Evolutionary conservation across 75 land plant genomes (phyloP).

Genomic region (Picea glauca): DNA sequence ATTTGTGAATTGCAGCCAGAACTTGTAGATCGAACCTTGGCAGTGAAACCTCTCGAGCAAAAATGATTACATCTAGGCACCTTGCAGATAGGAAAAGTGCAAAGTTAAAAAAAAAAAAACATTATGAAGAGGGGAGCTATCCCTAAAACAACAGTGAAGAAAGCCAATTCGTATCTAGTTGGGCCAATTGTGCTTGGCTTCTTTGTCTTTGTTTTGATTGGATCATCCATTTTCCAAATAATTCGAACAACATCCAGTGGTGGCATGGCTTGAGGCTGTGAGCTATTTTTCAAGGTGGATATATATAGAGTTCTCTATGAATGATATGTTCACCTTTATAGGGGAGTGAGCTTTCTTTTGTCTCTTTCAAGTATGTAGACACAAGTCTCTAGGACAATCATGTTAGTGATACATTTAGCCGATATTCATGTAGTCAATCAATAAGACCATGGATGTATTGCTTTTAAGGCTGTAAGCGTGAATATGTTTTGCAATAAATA

Average conservation of each 20-base stretch:
- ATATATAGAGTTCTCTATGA: neutral
- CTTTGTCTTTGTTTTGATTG: conserved; percentile 81
- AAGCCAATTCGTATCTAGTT: conserved; percentile 60
- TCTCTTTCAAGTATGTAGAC: neutral
- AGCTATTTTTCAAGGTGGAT: neutral
- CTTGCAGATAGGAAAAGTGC: conserved; percentile 78
- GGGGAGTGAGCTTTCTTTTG: neutral
- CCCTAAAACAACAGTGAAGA: conserved; percentile 60
- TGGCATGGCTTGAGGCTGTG: conserved; percentile 45
- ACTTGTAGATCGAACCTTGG: no score
- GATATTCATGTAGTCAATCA: neutral
- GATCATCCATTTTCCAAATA: conserved; percentile 79
- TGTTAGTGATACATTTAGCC: neutral
- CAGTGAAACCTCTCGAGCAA: no score
- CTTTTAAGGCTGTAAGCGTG: neutral
- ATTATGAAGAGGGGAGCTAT: conserved; percentile 75
- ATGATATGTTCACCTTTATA: neutral
- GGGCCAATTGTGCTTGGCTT: conserved; percentile 86
- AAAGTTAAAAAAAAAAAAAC: conserved; percentile 84
- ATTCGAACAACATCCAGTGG: conserved; percentile 73
- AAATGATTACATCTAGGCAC: conserved; percentile 72
- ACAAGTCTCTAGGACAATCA: neutral
- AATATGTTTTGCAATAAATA: neutral
- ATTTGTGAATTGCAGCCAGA: no score
- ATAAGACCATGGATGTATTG: neutral